Percentiles rank a stretch among this genome's conserved stretches.
These are phyloP conservation scores for Wickerhamiella azymoides DNA, from an alignment of 805 yeast genomes.

Conservation along the genomic window DNA sequence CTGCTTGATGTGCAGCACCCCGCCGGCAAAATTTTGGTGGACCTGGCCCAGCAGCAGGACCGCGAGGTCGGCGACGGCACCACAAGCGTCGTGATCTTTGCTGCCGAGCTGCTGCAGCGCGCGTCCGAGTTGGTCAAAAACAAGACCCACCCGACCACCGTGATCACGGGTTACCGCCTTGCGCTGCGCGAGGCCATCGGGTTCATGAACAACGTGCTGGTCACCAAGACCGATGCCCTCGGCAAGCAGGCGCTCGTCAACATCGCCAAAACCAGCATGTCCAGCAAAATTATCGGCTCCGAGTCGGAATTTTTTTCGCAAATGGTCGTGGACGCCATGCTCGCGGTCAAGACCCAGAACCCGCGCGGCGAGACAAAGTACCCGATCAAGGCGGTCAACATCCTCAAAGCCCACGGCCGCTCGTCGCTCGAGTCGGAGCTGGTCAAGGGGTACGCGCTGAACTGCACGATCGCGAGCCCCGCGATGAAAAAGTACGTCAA, in stretches of 20 bases:
- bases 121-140: conserved; percentile 89
- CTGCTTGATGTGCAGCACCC: conserved; percentile 96
- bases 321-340: conserved; percentile 89
- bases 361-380: conserved; percentile 59
- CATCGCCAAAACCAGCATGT: conserved; percentile 95
- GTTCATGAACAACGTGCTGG: conserved; percentile 72
- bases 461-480: conserved; percentile 94
- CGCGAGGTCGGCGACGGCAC: conserved; percentile 98
- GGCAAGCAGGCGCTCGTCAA: conserved; percentile 75
- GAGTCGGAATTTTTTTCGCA: conserved; percentile 82
- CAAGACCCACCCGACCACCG: conserved; percentile 95
- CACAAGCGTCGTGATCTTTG: conserved; percentile 92
- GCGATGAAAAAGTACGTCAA: conserved; percentile 71
- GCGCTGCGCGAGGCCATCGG: conserved; percentile 84
- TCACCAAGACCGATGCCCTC: conserved; percentile 62
- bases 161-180: conserved; percentile 88
- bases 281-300: conserved; percentile 87
- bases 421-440: conserved; percentile 75
- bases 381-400: conserved; percentile 94
- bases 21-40: conserved; percentile 93
- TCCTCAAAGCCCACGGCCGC: conserved; percentile 93
- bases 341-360: conserved; percentile 85
- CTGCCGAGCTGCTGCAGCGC: conserved; percentile 78
- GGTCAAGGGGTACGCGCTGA: conserved; percentile 88
- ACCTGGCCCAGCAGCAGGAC: conserved; percentile 96